A percentile compares a stretch with the other conserved stretches of the same genome.
phyloP scores from a whole-genome alignment of 2,329 filamentous ascomycete genomes.

The Penicillium sp. region DNA sequence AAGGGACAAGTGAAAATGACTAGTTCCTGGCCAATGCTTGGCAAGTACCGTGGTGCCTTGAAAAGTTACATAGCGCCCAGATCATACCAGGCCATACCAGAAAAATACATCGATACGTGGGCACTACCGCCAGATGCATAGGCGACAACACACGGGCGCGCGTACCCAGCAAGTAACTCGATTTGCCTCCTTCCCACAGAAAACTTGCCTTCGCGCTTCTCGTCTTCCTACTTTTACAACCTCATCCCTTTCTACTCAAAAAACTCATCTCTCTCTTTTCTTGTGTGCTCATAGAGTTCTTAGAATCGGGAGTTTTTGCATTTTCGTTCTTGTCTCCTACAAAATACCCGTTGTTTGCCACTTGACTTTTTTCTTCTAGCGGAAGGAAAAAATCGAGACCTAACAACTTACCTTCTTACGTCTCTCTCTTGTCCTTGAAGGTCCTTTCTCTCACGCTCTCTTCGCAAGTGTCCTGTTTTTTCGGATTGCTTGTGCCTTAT shows the following conservation, averaged over 20 bases:
- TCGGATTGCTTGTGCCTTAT: slow-evolving; percentile 15
- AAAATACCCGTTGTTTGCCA: slow-evolving; percentile 21
- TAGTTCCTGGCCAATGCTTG: not conserved
- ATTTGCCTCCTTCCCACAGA: slow-evolving; percentile 35
- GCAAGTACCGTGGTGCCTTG: slow-evolving; percentile 1
- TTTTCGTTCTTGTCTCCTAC: slow-evolving; percentile 26
- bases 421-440: slow-evolving; percentile 25
- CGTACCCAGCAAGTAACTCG: slow-evolving; percentile 21
- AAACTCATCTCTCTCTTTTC: slow-evolving; percentile 30
- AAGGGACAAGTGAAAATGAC: not conserved
- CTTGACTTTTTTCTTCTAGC: slow-evolving; percentile 29
- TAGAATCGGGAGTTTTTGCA: slow-evolving; percentile 35
- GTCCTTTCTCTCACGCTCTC: slow-evolving; percentile 14
- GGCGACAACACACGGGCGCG: slow-evolving; percentile 10
- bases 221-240: slow-evolving; percentile 26
- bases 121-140: slow-evolving; percentile 6
- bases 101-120: not conserved
- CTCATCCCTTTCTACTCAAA: slow-evolving; percentile 30
- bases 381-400: slow-evolving; percentile 25
- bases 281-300: slow-evolving; percentile 35
- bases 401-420: slow-evolving; percentile 20
- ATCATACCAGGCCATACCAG: not conserved
- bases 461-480: slow-evolving; percentile 11
- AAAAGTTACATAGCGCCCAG: not conserved
- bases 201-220: slow-evolving; percentile 22